phyloP scores from a whole-genome alignment of 2,329 filamentous ascomycete genomes.

The Xylariaceae sp. region DNA sequence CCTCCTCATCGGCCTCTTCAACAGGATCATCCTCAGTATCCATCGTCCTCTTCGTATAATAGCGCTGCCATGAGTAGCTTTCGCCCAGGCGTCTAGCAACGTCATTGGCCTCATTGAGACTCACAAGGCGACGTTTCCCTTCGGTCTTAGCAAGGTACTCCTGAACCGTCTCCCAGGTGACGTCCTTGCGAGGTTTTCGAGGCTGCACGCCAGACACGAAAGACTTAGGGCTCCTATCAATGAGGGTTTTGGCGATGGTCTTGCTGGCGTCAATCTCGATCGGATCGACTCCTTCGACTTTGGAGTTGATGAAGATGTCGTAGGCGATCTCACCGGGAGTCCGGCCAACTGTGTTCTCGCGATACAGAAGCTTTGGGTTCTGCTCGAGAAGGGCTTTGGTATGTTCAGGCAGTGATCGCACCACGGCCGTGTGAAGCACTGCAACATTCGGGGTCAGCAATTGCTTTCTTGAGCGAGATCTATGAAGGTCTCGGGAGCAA shows the following conservation, averaged over 20 bases:
- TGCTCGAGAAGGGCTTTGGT: constrained; percentile 57
- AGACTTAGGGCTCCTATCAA: constrained; percentile 11
- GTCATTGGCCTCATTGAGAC: constrained; percentile 63
- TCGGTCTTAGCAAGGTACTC: constrained; percentile 35
- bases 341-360: constrained; percentile 78
- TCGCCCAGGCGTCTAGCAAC: constrained; percentile 63
- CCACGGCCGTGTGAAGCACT: constrained; percentile 64
- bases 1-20: constrained; percentile 24
- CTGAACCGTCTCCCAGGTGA: constrained; percentile 37
- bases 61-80: constrained; percentile 47
- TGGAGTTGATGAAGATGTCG: constrained; percentile 56
- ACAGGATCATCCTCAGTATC: constrained; percentile 10
- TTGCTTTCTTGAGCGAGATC: too few species aligned
- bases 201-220: constrained; percentile 14
- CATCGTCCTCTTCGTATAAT: constrained; percentile 27
- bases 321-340: constrained; percentile 74
- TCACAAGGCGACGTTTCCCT: constrained; percentile 57
- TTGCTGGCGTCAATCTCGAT: neutral
- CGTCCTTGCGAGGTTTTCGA: constrained; percentile 26
- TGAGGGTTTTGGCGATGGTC: neutral
- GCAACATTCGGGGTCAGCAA: too few species aligned
- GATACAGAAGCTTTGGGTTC: constrained; percentile 65
- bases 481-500: too few species aligned
- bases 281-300: constrained; percentile 40
- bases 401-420: constrained; percentile 45